Percentiles rank a stretch among this genome's conserved stretches.
These are phyloP conservation scores for Aristolochia californica DNA, from an alignment of 164 flowering plant genomes.

Conservation along the genomic window DNA sequence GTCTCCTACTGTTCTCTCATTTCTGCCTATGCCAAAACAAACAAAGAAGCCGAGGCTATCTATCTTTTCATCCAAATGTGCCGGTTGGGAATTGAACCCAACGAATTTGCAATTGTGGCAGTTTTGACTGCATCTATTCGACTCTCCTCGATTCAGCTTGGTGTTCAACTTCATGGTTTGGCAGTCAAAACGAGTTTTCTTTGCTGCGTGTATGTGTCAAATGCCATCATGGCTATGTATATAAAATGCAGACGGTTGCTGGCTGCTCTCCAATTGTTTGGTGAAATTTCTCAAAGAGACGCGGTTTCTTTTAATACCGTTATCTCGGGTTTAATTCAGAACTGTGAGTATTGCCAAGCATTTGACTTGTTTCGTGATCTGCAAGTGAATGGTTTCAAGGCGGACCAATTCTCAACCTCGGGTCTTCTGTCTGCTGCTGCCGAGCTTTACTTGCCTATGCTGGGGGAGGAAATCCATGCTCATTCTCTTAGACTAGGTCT, in stretches of 20 bases:
- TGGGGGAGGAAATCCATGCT: slow-evolving; percentile 60
- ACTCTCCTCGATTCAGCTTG: slow-evolving; percentile 31
- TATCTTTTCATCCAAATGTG: slow-evolving; percentile 53
- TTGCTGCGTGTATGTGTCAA: slow-evolving; percentile 38
- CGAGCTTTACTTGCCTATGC: slow-evolving; percentile 14
- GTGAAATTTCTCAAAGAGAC: slow-evolving; percentile 56
- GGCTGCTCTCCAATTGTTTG: slow-evolving; percentile 43
- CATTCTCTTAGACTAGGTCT: slow-evolving; percentile 54
- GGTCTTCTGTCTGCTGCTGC: slow-evolving; percentile 49
- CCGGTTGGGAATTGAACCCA: slow-evolving; percentile 53
- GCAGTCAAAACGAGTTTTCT: slow-evolving; percentile 36
- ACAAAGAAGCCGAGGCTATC: slow-evolving; percentile 36
- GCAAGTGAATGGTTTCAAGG: slow-evolving; percentile 29
- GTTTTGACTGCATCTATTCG: slow-evolving; percentile 63
- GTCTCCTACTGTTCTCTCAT: slow-evolving; percentile 54
- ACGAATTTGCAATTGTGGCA: slow-evolving; percentile 62
- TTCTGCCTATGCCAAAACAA: slow-evolving; percentile 51
- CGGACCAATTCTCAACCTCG: slow-evolving; percentile 54
- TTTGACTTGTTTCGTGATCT: slow-evolving; percentile 47
- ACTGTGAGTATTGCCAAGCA: slow-evolving; percentile 30
- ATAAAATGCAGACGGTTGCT: slow-evolving; percentile 32
- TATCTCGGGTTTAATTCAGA: slow-evolving; percentile 48
- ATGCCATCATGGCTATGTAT: slow-evolving; percentile 60
- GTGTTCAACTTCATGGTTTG: slow-evolving; percentile 51
- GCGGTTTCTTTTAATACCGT: slow-evolving; percentile 70